phyloP scores from a whole-genome alignment of 2,329 filamentous ascomycete species.

The Cucurbitaria berberidis region DNA sequence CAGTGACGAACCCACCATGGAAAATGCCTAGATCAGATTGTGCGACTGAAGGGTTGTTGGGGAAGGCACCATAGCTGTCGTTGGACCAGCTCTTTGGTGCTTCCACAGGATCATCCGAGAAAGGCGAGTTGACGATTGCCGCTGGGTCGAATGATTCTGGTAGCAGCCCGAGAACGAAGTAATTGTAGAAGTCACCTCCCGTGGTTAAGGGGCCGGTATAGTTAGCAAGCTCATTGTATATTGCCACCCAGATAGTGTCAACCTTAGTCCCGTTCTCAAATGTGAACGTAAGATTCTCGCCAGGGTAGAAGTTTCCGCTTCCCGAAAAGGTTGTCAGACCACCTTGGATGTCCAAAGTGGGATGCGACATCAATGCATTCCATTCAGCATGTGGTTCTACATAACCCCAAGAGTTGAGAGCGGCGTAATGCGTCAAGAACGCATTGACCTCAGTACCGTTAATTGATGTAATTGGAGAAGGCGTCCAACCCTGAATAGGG shows the following conservation, averaged over 20 bases:
- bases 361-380: conserved; percentile 43
- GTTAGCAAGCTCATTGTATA: conserved; percentile 24
- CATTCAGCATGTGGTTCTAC: conserved; percentile 53
- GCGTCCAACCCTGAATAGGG: conserved; percentile 21
- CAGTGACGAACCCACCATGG: conserved; percentile 39
- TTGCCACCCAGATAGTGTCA: conserved; percentile 25
- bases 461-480: conserved; percentile 34
- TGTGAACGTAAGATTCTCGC: conserved; percentile 29
- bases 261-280: conserved; percentile 31
- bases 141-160: conserved; percentile 16
- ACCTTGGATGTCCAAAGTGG: conserved; percentile 25
- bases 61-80: conserved; percentile 28
- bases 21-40: conserved; percentile 26
- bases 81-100: conserved; percentile 19
- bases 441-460: conserved; percentile 32
- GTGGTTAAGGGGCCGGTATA: conserved; percentile 44
- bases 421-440: conserved; percentile 28
- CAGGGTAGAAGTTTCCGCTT: conserved; percentile 47
- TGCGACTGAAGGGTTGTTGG: conserved; percentile 21
- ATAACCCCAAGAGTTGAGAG: conserved; percentile 42
- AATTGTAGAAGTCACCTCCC: conserved; percentile 54
- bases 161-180: conserved; percentile 47
- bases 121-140: background rate
- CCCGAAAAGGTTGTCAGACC: conserved; percentile 14
- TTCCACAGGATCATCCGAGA: background rate